Conservation (phyloP, 2,329 filamentous ascomycete species). For the Clathrospora elynae region DNA sequence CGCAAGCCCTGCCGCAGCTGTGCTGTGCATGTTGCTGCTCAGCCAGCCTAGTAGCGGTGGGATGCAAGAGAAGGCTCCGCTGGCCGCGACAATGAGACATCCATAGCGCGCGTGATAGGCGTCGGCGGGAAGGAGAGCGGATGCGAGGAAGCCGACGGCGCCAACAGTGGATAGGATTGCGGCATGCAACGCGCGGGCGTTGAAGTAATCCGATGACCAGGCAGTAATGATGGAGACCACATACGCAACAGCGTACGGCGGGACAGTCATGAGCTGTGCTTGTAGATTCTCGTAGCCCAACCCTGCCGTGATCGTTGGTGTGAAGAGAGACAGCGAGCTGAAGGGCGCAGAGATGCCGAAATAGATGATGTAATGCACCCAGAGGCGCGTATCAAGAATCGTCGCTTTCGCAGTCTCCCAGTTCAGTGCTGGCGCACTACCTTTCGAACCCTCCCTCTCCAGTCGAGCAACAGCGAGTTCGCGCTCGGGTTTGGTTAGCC, state of each 20-base stretch:
- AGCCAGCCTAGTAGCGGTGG: constrained; percentile 74
- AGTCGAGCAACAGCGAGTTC: constrained; percentile 47
- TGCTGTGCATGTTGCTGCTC: constrained; percentile 69
- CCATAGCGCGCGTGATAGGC: constrained; percentile 68
- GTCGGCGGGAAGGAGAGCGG: constrained; percentile 65
- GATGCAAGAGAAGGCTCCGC: constrained; percentile 70
- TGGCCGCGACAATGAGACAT: constrained; percentile 69
- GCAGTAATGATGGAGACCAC: constrained; percentile 50
- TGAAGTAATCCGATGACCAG: constrained; percentile 27
- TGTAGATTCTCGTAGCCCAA: constrained; percentile 59
- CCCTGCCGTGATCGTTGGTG: constrained; percentile 68
- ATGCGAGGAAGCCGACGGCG: constrained; percentile 64
- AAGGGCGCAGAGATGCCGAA: constrained; percentile 33
- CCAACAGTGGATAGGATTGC: constrained; percentile 52
- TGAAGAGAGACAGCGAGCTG: constrained; percentile 59
- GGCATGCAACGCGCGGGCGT: constrained; percentile 56
- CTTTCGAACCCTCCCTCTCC: constrained; percentile 51
- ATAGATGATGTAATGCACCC: constrained; percentile 56
- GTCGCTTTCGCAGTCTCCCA: constrained; percentile 56
- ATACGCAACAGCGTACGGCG: constrained; percentile 68
- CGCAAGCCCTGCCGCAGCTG: constrained; percentile 68
- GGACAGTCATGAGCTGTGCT: constrained; percentile 71
- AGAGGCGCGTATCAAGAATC: constrained; percentile 58
- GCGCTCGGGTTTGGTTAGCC: constrained; percentile 53
- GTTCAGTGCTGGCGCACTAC: constrained; percentile 46